Conservation (phyloP, 345 rosid genomes). For the Aegle marmelos region DNA sequence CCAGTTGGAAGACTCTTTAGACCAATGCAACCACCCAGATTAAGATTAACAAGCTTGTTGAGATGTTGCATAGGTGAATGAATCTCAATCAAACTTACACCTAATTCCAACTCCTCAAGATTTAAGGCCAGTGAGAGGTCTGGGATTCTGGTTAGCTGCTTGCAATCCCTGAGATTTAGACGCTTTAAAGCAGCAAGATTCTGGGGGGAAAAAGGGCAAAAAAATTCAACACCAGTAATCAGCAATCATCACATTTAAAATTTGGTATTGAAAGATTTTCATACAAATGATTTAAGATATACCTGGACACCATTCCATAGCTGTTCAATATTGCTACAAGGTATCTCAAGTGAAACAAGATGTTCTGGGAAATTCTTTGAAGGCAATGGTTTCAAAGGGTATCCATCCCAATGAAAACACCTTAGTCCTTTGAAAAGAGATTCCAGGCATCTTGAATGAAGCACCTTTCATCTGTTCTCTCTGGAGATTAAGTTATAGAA, state of each 20-base stretch:
- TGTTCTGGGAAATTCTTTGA: too few relatives aligned
- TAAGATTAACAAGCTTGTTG: slow-evolving; percentile 7
- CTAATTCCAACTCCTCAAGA: slow-evolving; percentile 24
- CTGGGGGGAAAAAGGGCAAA: not conserved
- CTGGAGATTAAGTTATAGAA: not conserved
- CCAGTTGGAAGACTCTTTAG: slow-evolving; percentile 20
- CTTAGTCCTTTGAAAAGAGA: too few relatives aligned
- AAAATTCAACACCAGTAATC: too few relatives aligned
- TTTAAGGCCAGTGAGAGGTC: slow-evolving; percentile 9
- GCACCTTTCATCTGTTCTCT: not conserved
- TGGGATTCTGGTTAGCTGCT: slow-evolving; percentile 6
- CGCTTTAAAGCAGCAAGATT: not conserved
- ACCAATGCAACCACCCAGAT: not conserved
- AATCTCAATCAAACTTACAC: slow-evolving; percentile 16
- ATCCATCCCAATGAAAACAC: slow-evolving; percentile 6
- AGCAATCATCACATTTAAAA: not conserved
- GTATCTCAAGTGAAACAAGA: too few relatives aligned
- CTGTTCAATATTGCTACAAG: not conserved
- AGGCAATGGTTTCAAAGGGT: slow-evolving; percentile 1
- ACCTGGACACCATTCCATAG: slow-evolving; percentile 7
- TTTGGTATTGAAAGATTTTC: not conserved
- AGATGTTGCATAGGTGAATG: slow-evolving; percentile 9
- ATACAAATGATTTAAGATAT: not conserved
- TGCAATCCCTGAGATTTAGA: slow-evolving; percentile 21
- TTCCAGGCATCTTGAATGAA: too few relatives aligned